These are phyloP conservation scores for Tolypocladium cylindrosporum DNA, from an alignment of 2,329 filamentous ascomycete species.

Conservation along the genomic window DNA sequence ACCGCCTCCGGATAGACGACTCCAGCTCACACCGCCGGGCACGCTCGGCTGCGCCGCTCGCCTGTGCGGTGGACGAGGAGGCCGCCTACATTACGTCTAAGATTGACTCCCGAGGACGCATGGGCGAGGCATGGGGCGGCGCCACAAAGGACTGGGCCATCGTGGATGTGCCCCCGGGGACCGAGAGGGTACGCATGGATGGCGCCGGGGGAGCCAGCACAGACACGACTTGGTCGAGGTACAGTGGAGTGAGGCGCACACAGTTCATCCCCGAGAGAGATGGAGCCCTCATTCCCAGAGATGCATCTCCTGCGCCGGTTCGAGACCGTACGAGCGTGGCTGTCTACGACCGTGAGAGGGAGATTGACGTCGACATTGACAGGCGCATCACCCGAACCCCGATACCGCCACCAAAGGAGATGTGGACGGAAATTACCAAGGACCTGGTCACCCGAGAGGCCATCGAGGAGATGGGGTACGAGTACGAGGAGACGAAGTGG, in stretches of 20 bases:
- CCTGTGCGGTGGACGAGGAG: conserved; percentile 44
- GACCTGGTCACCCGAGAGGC: conserved; percentile 81
- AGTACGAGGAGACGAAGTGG: conserved; percentile 79
- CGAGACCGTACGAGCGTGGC: conserved; percentile 34
- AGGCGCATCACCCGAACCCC: conserved; percentile 30
- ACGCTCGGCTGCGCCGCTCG: conserved; percentile 37
- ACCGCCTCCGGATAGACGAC: conserved; percentile 35
- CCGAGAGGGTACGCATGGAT: conserved; percentile 73
- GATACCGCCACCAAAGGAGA: conserved; percentile 43
- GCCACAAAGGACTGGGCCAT: conserved; percentile 71
- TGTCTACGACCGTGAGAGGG: conserved; percentile 34
- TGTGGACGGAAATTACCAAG: conserved; percentile 97
- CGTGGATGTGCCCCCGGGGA: conserved; percentile 76
- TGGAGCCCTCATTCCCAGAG: conserved; percentile 20
- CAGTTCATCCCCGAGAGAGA: conserved; percentile 65
- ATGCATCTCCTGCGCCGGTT: conserved; percentile 16
- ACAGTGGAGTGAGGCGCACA: conserved; percentile 66
- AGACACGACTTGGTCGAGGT: conserved; percentile 70
- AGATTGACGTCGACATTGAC: conserved; percentile 45
- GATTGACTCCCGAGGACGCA: conserved; percentile 50
- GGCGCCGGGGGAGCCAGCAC: conserved; percentile 64
- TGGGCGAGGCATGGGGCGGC: conserved; percentile 66
- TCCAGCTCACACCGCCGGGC: conserved; percentile 34
- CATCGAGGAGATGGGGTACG: conserved; percentile 73
- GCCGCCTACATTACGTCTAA: conserved; percentile 48